Evolutionary conservation across 1,284 basidiomycete genomes (phyloP).

Genomic region (Agaricales sp.): DNA sequence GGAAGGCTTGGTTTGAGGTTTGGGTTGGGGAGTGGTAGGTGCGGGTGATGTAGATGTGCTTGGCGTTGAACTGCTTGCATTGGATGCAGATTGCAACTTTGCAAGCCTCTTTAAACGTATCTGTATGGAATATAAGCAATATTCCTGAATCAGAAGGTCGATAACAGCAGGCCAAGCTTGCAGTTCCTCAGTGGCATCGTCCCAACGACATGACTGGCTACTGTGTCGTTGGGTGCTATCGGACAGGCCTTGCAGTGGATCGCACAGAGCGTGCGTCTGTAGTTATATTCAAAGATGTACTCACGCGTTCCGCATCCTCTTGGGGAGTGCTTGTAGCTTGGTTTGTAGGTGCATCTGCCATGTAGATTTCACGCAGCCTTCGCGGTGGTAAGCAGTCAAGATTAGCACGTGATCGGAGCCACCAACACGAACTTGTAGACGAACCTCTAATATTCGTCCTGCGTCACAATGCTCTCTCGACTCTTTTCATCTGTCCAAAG

Average conservation of each 20-base stretch:
- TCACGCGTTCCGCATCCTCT: constrained; percentile 71
- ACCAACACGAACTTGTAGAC: too few species aligned
- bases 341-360: constrained; percentile 7
- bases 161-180: not conserved
- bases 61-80: constrained; percentile 22
- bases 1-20: not conserved
- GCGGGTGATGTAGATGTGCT: constrained; percentile 13
- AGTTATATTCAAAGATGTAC: constrained; percentile 13
- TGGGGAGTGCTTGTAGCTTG: constrained; percentile 46
- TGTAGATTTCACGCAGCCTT: not conserved
- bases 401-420: not conserved
- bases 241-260: too few species aligned
- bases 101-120: constrained; percentile 84
- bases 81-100: constrained; percentile 47
- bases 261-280: too few species aligned
- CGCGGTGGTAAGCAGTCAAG: not conserved
- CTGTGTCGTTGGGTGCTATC: too few species aligned
- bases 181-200: too few species aligned
- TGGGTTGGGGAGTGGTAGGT: constrained; percentile 10
- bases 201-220: too few species aligned
- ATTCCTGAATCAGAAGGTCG: not conserved
- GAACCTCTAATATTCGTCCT: too few species aligned
- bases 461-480: too few species aligned
- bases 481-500: constrained; percentile 2
- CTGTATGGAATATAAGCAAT: constrained; percentile 26